These are phyloP conservation scores for Gymnopus androsaceus DNA, from an alignment of 1,284 basidiomycete genomes.

Conservation along the genomic window DNA sequence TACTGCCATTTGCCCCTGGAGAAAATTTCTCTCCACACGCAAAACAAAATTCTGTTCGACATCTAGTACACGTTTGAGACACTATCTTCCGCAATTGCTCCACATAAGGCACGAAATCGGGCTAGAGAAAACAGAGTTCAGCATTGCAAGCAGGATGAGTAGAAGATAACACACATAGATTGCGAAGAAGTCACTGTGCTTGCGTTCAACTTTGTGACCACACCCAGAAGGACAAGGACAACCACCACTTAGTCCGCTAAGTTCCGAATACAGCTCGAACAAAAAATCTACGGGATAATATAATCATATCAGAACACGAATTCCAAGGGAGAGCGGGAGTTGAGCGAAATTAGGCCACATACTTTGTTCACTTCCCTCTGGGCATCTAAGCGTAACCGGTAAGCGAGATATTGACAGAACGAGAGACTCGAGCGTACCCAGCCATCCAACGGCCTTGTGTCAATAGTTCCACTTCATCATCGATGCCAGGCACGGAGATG, in stretches of 20 bases:
- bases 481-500: conserved; percentile 44
- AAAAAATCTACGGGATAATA: too few species aligned
- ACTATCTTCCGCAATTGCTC: conserved; percentile 61
- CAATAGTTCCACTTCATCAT: conserved; percentile 64
- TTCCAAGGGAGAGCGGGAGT: too few species aligned
- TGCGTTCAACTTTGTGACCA: conserved; percentile 57
- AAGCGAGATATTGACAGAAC: too few species aligned
- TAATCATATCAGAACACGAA: too few species aligned
- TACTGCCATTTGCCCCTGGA: conserved; percentile 42
- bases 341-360: too few species aligned
- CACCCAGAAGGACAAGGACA: conserved; percentile 76
- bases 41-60: conserved; percentile 71
- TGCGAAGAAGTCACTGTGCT: conserved; percentile 79
- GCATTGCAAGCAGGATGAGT: not conserved
- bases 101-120: conserved; percentile 72
- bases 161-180: conserved; percentile 65
- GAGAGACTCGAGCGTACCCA: conserved; percentile 88
- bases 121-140: conserved; percentile 41
- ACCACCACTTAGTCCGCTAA: conserved; percentile 52
- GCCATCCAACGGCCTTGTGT: conserved; percentile 95
- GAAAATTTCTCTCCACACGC: conserved; percentile 77
- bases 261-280: conserved; percentile 78
- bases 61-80: conserved; percentile 62
- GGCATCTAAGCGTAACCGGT: too few species aligned
- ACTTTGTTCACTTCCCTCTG: conserved; percentile 90